Percentiles rank a stretch among this genome's conserved stretches.
Conservation (phyloP, 2,329 filamentous ascomycete species). For the Chrysoporthe puriensis region DNA sequence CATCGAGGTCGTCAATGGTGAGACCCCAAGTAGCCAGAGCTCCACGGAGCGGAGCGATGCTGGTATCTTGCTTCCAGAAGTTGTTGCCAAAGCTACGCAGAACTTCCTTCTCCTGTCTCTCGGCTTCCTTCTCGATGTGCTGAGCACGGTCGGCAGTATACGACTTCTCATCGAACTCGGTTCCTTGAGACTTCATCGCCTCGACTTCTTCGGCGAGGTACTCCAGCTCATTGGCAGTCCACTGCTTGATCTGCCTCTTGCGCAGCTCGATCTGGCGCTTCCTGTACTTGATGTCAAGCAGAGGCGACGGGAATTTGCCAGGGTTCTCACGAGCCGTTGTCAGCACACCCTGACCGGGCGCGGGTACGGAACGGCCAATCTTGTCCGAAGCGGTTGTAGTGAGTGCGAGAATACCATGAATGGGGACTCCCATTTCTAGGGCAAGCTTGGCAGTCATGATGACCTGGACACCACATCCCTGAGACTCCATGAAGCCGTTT, state of each 20-base stretch:
- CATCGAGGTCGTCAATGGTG: constrained; percentile 91
- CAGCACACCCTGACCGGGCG: constrained; percentile 94
- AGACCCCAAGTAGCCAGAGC: constrained; percentile 97
- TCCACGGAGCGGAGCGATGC: constrained; percentile 93
- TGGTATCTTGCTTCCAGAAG: constrained; percentile 96
- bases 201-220: constrained; percentile 91
- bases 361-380: constrained; percentile 96
- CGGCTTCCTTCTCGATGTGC: constrained; percentile 87
- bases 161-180: constrained; percentile 77
- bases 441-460: constrained; percentile 98
- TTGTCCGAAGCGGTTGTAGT: constrained; percentile 98
- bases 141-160: constrained; percentile 83
- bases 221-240: constrained; percentile 93
- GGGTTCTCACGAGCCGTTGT: constrained; percentile 91
- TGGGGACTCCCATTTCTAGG: constrained; percentile 97
- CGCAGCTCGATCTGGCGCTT: constrained; percentile 92
- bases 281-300: constrained; percentile 97
- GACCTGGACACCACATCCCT: constrained; percentile 96
- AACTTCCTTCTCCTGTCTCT: constrained; percentile 90
- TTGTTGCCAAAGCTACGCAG: constrained; percentile 93
- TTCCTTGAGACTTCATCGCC: constrained; percentile 81
- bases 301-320: constrained; percentile 90
- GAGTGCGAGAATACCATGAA: constrained; percentile 90
- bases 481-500: constrained; percentile 99
- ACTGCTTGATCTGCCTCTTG: constrained; percentile 91